Conservation (phyloP, 441 rosid genomes). For the Mallotus japonicus region DNA sequence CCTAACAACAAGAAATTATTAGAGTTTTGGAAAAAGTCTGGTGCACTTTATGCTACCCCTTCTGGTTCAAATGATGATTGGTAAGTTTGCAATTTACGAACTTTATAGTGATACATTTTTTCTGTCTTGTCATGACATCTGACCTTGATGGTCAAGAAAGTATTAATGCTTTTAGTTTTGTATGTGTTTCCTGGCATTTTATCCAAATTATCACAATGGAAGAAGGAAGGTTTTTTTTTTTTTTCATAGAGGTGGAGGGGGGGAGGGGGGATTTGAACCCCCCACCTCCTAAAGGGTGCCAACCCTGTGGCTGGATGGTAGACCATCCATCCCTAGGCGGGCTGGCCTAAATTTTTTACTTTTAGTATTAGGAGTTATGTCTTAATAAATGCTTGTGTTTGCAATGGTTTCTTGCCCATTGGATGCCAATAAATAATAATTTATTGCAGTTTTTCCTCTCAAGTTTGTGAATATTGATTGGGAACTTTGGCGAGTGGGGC, state of each 20-base stretch:
- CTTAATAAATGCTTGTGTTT: background rate
- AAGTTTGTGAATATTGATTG: background rate
- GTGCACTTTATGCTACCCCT: slow-evolving; percentile 85
- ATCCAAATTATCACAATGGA: background rate
- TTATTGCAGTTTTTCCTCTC: background rate
- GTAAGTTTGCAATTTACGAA: slow-evolving; percentile 33
- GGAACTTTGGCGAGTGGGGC: background rate
- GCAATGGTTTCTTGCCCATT: background rate
- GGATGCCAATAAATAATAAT: background rate
- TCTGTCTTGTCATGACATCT: background rate
- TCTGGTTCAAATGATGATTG: slow-evolving; percentile 95
- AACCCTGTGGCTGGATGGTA: no score
- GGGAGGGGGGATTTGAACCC: no score
- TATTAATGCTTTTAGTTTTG: background rate
- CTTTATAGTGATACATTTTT: background rate
- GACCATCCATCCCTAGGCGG: no score
- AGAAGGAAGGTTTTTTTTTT: no score
- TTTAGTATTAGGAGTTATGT: background rate
- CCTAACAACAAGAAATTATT: slow-evolving; percentile 61
- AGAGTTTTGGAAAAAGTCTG: slow-evolving; percentile 64
- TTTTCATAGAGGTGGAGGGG: no score
- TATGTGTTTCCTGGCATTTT: no score
- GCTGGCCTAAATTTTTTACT: background rate
- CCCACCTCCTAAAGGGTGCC: no score
- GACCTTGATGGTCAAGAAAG: background rate